Evolutionary conservation across 23 red algal genomes (phyloP).

Genomic region (Gracilaria gracilis): DNA sequence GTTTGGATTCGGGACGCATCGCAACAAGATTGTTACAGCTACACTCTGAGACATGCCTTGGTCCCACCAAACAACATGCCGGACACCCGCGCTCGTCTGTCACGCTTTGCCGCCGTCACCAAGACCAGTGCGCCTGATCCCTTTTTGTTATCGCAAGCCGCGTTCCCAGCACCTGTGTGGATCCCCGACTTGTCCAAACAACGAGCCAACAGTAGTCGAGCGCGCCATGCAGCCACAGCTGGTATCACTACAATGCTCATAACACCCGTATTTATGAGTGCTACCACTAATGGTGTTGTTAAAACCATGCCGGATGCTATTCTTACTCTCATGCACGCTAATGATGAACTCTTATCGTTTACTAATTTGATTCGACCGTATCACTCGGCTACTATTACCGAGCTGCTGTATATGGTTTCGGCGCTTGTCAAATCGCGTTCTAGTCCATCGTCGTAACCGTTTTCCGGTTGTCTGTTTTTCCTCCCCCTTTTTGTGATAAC

Average conservation of each 20-base stretch:
- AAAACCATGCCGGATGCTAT: slow-evolving; percentile 30
- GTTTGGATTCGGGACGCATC: slow-evolving; percentile 20
- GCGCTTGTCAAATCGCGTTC: slow-evolving; percentile 31
- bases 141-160: slow-evolving; percentile 17
- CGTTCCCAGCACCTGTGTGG: slow-evolving; percentile 30
- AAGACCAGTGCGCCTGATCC: slow-evolving; percentile 11
- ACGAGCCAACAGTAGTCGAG: slow-evolving; percentile 2
- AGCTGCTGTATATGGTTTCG: slow-evolving; percentile 29
- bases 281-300: neutral
- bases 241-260: slow-evolving; percentile 31
- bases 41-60: slow-evolving; percentile 1
- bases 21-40: slow-evolving; percentile 17
- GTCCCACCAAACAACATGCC: slow-evolving; percentile 52
- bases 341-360: slow-evolving; percentile 49
- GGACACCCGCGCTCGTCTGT: slow-evolving; percentile 10
- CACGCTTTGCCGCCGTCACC: slow-evolving; percentile 17
- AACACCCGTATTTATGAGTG: slow-evolving; percentile 5
- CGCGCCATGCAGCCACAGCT: slow-evolving; percentile 19
- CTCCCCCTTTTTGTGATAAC: neutral
- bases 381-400: slow-evolving; percentile 31
- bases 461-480: neutral
- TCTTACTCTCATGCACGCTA: slow-evolving; percentile 47
- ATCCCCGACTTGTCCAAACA: slow-evolving; percentile 47
- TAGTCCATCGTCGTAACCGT: neutral
- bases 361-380: slow-evolving; percentile 44